Evolutionary conservation across 768 basidiomycete genomes (phyloP).

Genomic region (Chiua virens): DNA sequence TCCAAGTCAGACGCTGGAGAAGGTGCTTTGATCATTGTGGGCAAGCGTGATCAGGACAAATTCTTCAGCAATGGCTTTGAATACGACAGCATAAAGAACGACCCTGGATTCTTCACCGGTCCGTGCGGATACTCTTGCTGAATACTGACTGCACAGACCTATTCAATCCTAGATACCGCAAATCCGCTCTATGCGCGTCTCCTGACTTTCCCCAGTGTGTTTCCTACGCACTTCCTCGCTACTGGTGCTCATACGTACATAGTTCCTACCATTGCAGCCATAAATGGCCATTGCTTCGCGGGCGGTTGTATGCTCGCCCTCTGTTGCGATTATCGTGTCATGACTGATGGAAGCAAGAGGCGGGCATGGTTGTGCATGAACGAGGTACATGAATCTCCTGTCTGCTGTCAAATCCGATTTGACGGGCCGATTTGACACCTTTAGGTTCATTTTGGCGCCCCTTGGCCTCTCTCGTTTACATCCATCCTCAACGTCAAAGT

Average conservation of each 20-base stretch:
- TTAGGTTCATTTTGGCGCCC: conserved; percentile 80
- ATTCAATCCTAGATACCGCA: conserved; percentile 53
- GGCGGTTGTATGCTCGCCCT: conserved; percentile 79
- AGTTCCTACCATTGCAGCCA: conserved; percentile 80
- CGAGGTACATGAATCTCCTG: conserved; percentile 49
- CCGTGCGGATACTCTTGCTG: conserved; percentile 13
- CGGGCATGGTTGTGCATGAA: conserved; percentile 93
- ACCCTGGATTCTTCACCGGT: conserved; percentile 71
- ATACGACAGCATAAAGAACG: conserved; percentile 47
- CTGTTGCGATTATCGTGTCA: conserved; percentile 85
- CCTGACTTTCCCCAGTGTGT: conserved; percentile 74
- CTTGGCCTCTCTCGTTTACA: conserved; percentile 72
- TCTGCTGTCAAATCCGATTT: not conserved
- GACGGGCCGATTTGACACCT: not conserved
- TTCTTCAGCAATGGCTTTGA: conserved; percentile 89
- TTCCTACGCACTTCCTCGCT: not conserved
- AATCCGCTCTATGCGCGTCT: conserved; percentile 72
- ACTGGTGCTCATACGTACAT: conserved; percentile 1
- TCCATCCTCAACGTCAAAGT: conserved; percentile 65
- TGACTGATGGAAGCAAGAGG: conserved; percentile 76
- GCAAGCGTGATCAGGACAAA: conserved; percentile 74
- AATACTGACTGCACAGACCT: not conserved
- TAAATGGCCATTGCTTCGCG: conserved; percentile 87
- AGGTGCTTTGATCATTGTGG: conserved; percentile 77
- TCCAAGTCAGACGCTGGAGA: conserved; percentile 37